Conservation (phyloP, 2,329 filamentous ascomycete genomes). For the Zasmidium angulare region DNA sequence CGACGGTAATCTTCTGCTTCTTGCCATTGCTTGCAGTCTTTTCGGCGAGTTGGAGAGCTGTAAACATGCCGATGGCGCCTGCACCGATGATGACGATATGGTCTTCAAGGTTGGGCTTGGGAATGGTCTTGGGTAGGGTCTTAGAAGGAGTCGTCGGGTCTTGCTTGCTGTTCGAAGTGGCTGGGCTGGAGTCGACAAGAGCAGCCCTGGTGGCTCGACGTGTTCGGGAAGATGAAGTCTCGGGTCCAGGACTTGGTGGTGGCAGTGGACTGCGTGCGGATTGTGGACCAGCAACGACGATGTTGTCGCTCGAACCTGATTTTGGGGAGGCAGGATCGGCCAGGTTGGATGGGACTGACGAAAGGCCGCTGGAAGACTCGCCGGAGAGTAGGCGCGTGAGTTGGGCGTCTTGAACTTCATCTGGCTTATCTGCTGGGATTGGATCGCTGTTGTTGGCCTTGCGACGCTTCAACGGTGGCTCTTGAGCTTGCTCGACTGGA, state of each 20-base stretch:
- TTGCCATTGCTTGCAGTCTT: slow-evolving; percentile 4
- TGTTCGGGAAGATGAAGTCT: neutral
- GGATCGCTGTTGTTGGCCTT: neutral
- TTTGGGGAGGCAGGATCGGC: neutral
- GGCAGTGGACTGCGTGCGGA: no score
- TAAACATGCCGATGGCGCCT: slow-evolving; percentile 26
- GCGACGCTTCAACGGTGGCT: neutral
- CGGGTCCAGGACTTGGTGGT: neutral
- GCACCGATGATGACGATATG: slow-evolving; percentile 26
- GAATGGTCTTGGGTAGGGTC: slow-evolving; percentile 1
- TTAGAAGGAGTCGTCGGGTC: neutral
- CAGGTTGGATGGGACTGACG: neutral
- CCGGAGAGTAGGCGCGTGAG: no score
- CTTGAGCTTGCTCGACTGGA: neutral
- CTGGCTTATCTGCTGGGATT: neutral
- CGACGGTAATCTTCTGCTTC: slow-evolving; percentile 22
- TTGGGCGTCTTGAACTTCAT: neutral
- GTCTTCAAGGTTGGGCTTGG: neutral
- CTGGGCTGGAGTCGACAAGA: neutral
- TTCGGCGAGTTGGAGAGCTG: slow-evolving; percentile 26
- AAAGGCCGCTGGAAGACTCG: no score
- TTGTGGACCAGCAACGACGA: neutral
- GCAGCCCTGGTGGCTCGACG: neutral
- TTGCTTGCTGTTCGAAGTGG: neutral
- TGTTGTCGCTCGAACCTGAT: neutral